phyloP scores from a whole-genome alignment of 805 yeast species.

The Ogataea nitratoaversa region DNA sequence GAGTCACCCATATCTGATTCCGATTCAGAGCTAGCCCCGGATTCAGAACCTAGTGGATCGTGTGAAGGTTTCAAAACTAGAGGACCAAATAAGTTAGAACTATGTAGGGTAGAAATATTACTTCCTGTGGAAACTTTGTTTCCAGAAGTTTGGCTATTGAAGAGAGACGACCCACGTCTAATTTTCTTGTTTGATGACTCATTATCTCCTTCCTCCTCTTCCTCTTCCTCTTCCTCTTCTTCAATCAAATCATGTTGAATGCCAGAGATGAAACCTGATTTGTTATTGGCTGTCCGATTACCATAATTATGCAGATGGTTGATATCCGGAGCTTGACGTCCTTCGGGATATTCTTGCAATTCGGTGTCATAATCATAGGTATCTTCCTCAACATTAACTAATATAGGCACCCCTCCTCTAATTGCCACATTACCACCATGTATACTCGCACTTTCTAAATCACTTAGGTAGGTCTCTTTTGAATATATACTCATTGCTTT shows the following conservation, averaged over 20 bases:
- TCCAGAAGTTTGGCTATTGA: no score
- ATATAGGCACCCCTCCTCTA: constrained; percentile 22
- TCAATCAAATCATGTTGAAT: constrained; percentile 21
- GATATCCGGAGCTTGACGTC: background rate
- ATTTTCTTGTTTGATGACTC: background rate
- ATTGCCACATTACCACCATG: constrained; percentile 30
- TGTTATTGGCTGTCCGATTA: constrained; percentile 11
- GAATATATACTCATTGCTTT: constrained; percentile 27
- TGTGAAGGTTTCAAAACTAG: constrained; percentile 8
- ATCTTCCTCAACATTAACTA: constrained; percentile 27
- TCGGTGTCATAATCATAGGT: constrained; percentile 21
- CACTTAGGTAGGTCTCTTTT: constrained; percentile 31
- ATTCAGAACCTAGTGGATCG: constrained; percentile 3
- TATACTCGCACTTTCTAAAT: constrained; percentile 30
- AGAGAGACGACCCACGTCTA: no score
- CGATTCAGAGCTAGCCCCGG: constrained; percentile 7
- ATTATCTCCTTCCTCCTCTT: constrained; percentile 4
- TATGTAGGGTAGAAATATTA: background rate
- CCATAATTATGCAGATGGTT: background rate
- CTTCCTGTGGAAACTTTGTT: background rate
- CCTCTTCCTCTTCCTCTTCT: constrained; percentile 19
- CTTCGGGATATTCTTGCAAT: background rate
- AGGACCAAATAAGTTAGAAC: background rate
- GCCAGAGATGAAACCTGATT: constrained; percentile 18
- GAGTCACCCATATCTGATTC: constrained; percentile 24